These are phyloP conservation scores for Eragrostis curvula DNA, from an alignment of 176 grass and related monocot species.

Conservation along the genomic window DNA sequence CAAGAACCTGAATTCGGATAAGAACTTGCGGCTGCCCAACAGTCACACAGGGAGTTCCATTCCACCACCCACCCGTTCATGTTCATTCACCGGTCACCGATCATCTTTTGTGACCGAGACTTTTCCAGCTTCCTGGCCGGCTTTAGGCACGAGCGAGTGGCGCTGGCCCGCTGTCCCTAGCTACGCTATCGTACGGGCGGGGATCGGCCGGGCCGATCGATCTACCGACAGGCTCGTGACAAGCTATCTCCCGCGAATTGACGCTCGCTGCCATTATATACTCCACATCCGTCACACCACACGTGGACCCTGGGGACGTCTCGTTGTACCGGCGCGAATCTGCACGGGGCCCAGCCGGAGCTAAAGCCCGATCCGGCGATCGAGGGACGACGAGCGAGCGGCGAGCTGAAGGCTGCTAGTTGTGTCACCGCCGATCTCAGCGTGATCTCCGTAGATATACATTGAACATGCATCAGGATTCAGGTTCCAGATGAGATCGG, in stretches of 20 bases:
- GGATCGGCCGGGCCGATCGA: conserved; percentile 20
- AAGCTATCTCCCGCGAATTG: conserved; percentile 35
- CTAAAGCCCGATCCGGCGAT: conserved; percentile 21
- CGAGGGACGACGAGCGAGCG: neutral
- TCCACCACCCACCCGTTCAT: neutral
- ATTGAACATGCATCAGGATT: conserved; percentile 23
- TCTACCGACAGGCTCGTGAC: conserved; percentile 34
- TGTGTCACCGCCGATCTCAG: neutral
- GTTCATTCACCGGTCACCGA: neutral
- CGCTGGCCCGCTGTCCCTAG: conserved; percentile 25
- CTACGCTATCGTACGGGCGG: conserved; percentile 16
- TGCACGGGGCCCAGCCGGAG: neutral
- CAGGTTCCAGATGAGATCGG: conserved; percentile 15
- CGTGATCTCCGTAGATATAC: neutral
- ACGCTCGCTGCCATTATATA: conserved; percentile 32
- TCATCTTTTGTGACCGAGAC: neutral
- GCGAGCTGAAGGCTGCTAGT: no score
- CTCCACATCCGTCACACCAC: conserved; percentile 35
- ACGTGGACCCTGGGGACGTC: conserved; percentile 34
- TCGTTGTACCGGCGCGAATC: conserved; percentile 35
- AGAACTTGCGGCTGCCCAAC: neutral
- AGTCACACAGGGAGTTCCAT: neutral
- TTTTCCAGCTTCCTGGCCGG: conserved; percentile 7
- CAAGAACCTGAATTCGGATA: neutral
- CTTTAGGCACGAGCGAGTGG: neutral